These are phyloP conservation scores for Penicillium brasilianum DNA, from an alignment of 2,329 filamentous ascomycete species.

Conservation along the genomic window DNA sequence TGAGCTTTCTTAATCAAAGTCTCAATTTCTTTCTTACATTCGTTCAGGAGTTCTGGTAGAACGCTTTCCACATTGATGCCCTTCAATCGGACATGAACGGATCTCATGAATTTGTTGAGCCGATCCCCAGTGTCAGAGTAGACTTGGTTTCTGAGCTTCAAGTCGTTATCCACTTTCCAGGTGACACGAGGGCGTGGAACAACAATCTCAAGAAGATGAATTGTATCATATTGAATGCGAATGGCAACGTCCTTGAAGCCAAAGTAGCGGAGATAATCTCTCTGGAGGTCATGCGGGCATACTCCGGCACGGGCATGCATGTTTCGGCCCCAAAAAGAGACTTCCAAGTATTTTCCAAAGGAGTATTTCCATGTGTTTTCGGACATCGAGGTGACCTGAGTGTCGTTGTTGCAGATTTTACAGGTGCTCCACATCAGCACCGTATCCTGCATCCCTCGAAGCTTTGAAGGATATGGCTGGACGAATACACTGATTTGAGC, in stretches of 20 bases:
- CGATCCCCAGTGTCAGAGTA: slow-evolving; percentile 80
- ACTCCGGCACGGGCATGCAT: slow-evolving; percentile 74
- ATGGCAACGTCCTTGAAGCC: slow-evolving; percentile 84
- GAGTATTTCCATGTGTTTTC: slow-evolving; percentile 97
- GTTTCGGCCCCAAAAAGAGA: slow-evolving; percentile 92
- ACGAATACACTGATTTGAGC: slow-evolving; percentile 91
- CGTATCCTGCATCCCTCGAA: slow-evolving; percentile 69
- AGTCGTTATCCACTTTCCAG: slow-evolving; percentile 96
- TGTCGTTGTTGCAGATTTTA: slow-evolving; percentile 88
- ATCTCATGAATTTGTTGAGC: slow-evolving; percentile 83
- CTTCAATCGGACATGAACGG: slow-evolving; percentile 80
- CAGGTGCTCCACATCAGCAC: slow-evolving; percentile 99
- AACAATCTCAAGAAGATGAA: slow-evolving; percentile 91
- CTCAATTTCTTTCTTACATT: slow-evolving; percentile 82
- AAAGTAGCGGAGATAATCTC: slow-evolving; percentile 91
- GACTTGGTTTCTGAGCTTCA: slow-evolving; percentile 90
- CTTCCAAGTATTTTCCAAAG: slow-evolving; percentile 96
- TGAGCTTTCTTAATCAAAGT: slow-evolving; percentile 76
- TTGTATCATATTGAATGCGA: slow-evolving; percentile 88
- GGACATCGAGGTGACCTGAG: slow-evolving; percentile 88
- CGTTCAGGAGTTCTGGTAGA: slow-evolving; percentile 80
- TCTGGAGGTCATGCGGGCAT: slow-evolving; percentile 90
- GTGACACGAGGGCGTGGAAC: slow-evolving; percentile 89
- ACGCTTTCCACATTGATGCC: slow-evolving; percentile 92
- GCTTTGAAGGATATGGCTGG: slow-evolving; percentile 71